These are phyloP conservation scores for Obelidium mucronatum DNA, from an alignment of 192 early-diverging fungal genomes.

Conservation along the genomic window DNA sequence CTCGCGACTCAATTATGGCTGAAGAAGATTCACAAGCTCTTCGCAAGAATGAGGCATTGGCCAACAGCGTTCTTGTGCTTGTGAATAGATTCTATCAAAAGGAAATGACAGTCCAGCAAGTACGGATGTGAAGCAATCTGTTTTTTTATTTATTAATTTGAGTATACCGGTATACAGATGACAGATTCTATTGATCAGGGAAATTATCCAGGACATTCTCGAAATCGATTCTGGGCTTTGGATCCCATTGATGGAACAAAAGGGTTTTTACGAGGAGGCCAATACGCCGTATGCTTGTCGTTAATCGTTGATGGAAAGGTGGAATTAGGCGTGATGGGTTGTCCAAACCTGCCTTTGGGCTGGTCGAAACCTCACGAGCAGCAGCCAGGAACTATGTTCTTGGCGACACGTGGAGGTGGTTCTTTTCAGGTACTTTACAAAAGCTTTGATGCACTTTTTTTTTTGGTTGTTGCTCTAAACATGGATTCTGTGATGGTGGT, in stretches of 20 bases:
- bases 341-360: slow-evolving; percentile 66
- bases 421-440: slow-evolving; percentile 93
- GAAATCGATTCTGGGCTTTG: slow-evolving; percentile 74
- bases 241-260: slow-evolving; percentile 93
- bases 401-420: slow-evolving; percentile 87
- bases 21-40: slow-evolving; percentile 95
- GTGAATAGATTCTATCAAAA: slow-evolving; percentile 70
- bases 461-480: no score
- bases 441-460: no score
- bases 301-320: slow-evolving; percentile 90
- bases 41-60: slow-evolving; percentile 71
- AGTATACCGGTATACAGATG: background rate
- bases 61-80: slow-evolving; percentile 81
- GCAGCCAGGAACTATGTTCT: slow-evolving; percentile 84
- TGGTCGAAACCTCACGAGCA: slow-evolving; percentile 62
- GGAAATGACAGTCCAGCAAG: slow-evolving; percentile 70
- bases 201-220: slow-evolving; percentile 75
- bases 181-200: slow-evolving; percentile 89
- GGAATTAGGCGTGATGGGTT: slow-evolving; percentile 89
- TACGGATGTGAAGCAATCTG: slow-evolving; percentile 26
- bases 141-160: background rate
- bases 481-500: background rate
- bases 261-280: slow-evolving; percentile 96
- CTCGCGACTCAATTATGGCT: slow-evolving; percentile 89
- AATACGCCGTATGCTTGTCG: slow-evolving; percentile 95